Conservation (phyloP, 495 filamentous ascomycete species). For the Pseudoneurospora amorphoporcata region DNA sequence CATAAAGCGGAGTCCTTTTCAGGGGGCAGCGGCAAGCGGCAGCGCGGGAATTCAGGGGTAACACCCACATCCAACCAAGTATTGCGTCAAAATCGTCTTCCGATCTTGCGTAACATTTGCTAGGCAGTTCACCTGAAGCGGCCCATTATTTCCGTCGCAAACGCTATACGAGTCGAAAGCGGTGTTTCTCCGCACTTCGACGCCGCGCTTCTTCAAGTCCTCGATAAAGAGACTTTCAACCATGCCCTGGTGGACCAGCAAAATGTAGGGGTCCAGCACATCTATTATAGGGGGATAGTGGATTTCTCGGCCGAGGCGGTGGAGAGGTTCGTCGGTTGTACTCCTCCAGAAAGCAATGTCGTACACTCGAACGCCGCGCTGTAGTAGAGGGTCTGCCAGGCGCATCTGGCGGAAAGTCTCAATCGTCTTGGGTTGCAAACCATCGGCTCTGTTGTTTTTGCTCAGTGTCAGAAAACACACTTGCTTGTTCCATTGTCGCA, state of each 20-base stretch:
- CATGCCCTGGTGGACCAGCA: constrained; percentile 68
- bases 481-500: background rate
- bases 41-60: background rate
- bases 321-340: constrained; percentile 40
- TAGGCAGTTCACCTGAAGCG: constrained; percentile 34
- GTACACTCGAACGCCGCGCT: constrained; percentile 53
- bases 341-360: constrained; percentile 67
- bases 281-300: constrained; percentile 51
- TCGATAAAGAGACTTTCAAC: constrained; percentile 56
- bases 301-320: constrained; percentile 41
- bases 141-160: constrained; percentile 24
- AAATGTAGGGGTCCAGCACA: constrained; percentile 58
- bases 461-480: background rate
- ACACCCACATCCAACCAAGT: constrained; percentile 41
- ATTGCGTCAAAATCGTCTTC: constrained; percentile 35
- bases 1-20: background rate
- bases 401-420: constrained; percentile 48
- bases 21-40: background rate
- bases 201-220: constrained; percentile 49
- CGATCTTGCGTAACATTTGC: constrained; percentile 30
- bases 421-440: constrained; percentile 50
- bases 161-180: constrained; percentile 44
- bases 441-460: constrained; percentile 43
- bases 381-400: constrained; percentile 51
- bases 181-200: constrained; percentile 45